These are phyloP conservation scores for Cucurbita argyrosperma DNA, from an alignment of 306 rosid genomes.

Conservation along the genomic window DNA sequence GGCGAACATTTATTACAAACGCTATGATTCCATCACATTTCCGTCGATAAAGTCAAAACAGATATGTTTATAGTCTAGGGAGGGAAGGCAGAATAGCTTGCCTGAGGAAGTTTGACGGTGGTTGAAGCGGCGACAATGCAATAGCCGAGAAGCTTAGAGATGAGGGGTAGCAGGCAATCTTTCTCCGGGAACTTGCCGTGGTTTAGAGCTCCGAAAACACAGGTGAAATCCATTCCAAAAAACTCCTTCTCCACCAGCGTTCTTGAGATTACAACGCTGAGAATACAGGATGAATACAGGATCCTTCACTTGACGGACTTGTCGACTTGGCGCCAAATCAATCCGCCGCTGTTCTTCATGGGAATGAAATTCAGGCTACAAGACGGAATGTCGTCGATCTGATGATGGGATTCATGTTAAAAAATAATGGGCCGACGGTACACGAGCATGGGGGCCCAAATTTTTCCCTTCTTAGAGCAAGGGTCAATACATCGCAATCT, in stretches of 20 bases:
- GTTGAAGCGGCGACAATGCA: conserved; percentile 97
- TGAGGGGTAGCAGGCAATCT: conserved; percentile 79
- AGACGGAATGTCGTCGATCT: neutral
- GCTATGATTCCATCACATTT: neutral
- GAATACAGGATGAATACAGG: too few relatives aligned
- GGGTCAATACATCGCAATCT: too few relatives aligned
- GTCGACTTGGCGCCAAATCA: neutral
- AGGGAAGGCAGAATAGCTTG: neutral
- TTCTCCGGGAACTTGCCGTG: conserved; percentile 61
- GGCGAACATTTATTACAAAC: neutral
- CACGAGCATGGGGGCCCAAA: neutral
- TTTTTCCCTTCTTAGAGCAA: neutral
- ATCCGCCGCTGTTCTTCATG: neutral
- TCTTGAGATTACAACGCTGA: neutral
- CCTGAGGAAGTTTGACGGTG: conserved; percentile 99
- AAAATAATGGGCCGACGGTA: neutral
- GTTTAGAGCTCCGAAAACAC: conserved; percentile 65
- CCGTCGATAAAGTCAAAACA: neutral
- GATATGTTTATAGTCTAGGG: too few relatives aligned
- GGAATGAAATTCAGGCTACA: neutral
- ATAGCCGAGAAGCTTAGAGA: conserved; percentile 92
- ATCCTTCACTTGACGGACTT: neutral
- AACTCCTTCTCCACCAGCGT: conserved; percentile 14
- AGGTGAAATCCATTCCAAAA: conserved; percentile 49
- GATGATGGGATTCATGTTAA: neutral